Conservation (phyloP, 768 basidiomycete genomes). For the Russula vinacea region DNA sequence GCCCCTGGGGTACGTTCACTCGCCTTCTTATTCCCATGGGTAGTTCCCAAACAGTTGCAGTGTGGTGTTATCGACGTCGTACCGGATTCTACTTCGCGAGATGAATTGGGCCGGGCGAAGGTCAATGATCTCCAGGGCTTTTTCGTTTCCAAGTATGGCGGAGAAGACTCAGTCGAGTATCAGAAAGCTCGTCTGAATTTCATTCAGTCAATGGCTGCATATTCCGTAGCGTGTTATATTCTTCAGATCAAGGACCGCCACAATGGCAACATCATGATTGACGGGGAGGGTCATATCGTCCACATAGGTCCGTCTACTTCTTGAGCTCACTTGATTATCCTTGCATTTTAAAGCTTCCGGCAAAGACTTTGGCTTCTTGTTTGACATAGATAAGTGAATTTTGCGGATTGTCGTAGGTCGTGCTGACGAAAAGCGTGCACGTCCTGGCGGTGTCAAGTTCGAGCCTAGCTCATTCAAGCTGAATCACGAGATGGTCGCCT, state of each 20-base stretch:
- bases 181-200: conserved; percentile 93
- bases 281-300: conserved; percentile 93
- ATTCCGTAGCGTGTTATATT: conserved; percentile 97
- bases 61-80: conserved; percentile 99
- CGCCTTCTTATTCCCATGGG: neutral
- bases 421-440: conserved; percentile 14
- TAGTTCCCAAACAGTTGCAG: conserved; percentile 42
- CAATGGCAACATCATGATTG: conserved; percentile 99
- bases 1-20: conserved; percentile 75
- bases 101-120: conserved; percentile 99
- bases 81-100: conserved; percentile 94
- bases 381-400: conserved; percentile 93
- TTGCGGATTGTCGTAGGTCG: conserved; percentile 5
- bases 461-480: conserved; percentile 98
- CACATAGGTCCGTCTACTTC: conserved; percentile 70
- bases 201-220: conserved; percentile 98
- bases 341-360: neutral
- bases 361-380: conserved; percentile 92
- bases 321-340: neutral
- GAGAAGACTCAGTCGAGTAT: conserved; percentile 83
- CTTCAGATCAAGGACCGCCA: conserved; percentile 98
- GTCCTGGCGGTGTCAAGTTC: conserved; percentile 88
- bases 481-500: conserved; percentile 95
- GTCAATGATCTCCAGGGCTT: conserved; percentile 95
- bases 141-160: conserved; percentile 91